phyloP scores from a whole-genome alignment of 1,139 yeast genomes.

The Candida gigantensis region DNA sequence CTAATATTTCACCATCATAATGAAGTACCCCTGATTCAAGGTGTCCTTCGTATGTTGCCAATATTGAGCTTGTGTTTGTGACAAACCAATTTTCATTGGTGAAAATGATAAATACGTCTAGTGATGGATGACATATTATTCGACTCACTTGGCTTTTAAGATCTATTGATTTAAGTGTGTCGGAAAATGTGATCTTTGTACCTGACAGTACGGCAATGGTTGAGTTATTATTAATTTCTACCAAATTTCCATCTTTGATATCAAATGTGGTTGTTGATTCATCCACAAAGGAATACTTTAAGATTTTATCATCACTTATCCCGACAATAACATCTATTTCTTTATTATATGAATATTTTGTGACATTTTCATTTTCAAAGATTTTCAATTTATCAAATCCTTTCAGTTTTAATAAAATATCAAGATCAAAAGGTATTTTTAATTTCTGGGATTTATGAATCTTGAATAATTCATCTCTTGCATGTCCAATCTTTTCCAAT shows the following conservation, averaged over 20 bases:
- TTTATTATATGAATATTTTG: constrained; percentile 3
- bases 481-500: constrained; percentile 26
- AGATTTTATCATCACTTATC: constrained; percentile 1
- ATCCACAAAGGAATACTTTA: constrained; percentile 2
- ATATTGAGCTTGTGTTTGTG: constrained; percentile 1
- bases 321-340: constrained; percentile 2
- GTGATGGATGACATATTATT: constrained; percentile 12
- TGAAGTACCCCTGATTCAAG: constrained; percentile 45
- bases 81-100: constrained; percentile 9
- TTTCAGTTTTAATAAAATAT: constrained; percentile 5
- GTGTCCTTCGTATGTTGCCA: constrained; percentile 2
- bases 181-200: constrained; percentile 7
- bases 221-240: constrained; percentile 6
- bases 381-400: neutral
- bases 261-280: constrained; percentile 1
- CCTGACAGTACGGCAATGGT: constrained; percentile 4
- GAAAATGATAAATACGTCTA: constrained; percentile 12
- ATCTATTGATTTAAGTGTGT: constrained; percentile 8
- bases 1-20: constrained; percentile 65
- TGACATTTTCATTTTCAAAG: constrained; percentile 2
- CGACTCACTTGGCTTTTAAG: neutral
- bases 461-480: constrained; percentile 40
- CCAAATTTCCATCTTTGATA: neutral
- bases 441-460: constrained; percentile 46
- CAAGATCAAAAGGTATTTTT: constrained; percentile 27